Conservation (phyloP, 495 filamentous ascomycete species). For the Penicillium angulare region DNA sequence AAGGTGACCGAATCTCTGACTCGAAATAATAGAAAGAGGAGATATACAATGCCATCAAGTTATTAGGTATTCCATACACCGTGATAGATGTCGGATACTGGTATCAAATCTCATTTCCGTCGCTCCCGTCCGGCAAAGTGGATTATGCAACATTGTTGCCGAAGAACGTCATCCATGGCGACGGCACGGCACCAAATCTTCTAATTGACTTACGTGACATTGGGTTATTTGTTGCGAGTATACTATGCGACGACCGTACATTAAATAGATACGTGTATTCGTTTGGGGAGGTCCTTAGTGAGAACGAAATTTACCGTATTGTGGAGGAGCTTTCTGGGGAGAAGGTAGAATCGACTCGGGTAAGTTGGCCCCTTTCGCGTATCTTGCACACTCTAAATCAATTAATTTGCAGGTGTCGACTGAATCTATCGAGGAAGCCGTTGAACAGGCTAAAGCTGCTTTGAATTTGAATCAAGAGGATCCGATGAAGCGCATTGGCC, state of each 20-base stretch:
- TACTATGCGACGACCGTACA: slow-evolving; percentile 41
- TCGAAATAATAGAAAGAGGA: slow-evolving; percentile 31
- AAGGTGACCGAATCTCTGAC: not conserved
- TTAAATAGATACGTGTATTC: slow-evolving; percentile 41
- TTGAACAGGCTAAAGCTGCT: not conserved
- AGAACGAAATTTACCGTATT: slow-evolving; percentile 33
- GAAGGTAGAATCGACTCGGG: not conserved
- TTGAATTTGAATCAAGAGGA: not conserved
- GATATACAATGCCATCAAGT: slow-evolving; percentile 35
- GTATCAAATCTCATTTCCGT: slow-evolving; percentile 36
- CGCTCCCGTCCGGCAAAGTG: slow-evolving; percentile 35
- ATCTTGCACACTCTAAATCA: no score
- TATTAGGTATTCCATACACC: slow-evolving; percentile 39
- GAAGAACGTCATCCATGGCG: slow-evolving; percentile 23
- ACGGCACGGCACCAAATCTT: slow-evolving; percentile 29
- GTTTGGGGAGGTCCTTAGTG: slow-evolving; percentile 29
- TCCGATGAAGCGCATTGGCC: not conserved
- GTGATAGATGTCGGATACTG: slow-evolving; percentile 49
- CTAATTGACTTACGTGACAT: slow-evolving; percentile 44
- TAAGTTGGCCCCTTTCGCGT: no score
- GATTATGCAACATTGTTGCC: slow-evolving; percentile 22
- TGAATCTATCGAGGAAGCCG: not conserved
- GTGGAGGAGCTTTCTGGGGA: slow-evolving; percentile 28
- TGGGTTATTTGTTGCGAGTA: slow-evolving; percentile 39
- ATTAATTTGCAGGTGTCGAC: not conserved